These are phyloP conservation scores for Pontederia crassipes DNA, from an alignment of 176 grass and related monocot genomes.

Conservation along the genomic window DNA sequence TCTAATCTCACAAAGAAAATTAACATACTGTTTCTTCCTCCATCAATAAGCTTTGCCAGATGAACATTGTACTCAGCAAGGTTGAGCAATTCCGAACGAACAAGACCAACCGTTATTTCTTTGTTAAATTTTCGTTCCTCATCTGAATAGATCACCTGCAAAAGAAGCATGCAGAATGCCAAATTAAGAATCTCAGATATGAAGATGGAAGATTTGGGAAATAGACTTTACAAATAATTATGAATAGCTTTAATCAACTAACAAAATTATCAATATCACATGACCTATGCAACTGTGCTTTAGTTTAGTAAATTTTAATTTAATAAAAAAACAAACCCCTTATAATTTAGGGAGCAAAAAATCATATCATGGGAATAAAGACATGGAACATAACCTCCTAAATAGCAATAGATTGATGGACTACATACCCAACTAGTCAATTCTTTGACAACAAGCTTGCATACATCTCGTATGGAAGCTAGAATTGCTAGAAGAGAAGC, in stretches of 20 bases:
- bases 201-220: too few species aligned
- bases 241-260: too few species aligned
- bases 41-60: slow-evolving; percentile 88
- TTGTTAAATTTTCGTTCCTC: slow-evolving; percentile 86
- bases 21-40: slow-evolving; percentile 84
- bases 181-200: too few species aligned
- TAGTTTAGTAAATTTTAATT: too few species aligned
- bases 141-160: slow-evolving; percentile 83
- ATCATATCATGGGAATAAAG: too few species aligned
- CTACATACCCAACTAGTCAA: slow-evolving; percentile 80
- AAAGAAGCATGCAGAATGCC: neutral
- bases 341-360: too few species aligned
- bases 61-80: slow-evolving; percentile 79
- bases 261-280: too few species aligned
- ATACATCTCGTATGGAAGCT: slow-evolving; percentile 66
- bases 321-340: too few species aligned
- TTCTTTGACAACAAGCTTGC: slow-evolving; percentile 79
- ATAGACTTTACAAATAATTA: too few species aligned
- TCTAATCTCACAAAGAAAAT: slow-evolving; percentile 12
- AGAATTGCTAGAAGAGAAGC: slow-evolving; percentile 61
- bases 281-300: too few species aligned
- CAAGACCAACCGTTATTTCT: slow-evolving; percentile 63
- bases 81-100: slow-evolving; percentile 80
- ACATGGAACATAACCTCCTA: too few species aligned
- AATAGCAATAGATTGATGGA: neutral